These are phyloP conservation scores for Mycena rosella DNA, from an alignment of 768 basidiomycete species.

Conservation along the genomic window DNA sequence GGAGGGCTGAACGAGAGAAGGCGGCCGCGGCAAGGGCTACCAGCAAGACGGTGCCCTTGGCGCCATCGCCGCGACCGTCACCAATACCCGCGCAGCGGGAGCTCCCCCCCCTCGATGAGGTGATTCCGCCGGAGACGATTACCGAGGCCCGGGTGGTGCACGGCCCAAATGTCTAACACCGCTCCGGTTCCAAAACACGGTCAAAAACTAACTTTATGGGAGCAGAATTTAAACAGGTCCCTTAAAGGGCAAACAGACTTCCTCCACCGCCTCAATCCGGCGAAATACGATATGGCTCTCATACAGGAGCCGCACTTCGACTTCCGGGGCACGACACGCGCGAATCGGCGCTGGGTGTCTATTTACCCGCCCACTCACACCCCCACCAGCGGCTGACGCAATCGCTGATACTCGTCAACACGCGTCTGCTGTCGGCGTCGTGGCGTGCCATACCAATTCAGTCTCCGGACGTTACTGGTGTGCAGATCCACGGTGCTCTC, in stretches of 20 bases:
- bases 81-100: too few species aligned
- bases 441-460: constrained; percentile 12
- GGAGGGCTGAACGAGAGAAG: too few species aligned
- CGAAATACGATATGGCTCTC: constrained; percentile 39
- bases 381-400: not conserved
- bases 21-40: too few species aligned
- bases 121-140: too few species aligned
- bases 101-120: too few species aligned
- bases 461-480: constrained; percentile 37
- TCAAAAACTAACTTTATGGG: constrained; percentile 33
- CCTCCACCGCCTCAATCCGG: not conserved
- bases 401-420: constrained; percentile 20
- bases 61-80: too few species aligned
- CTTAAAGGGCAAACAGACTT: constrained; percentile 19
- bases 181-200: not conserved
- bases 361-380: constrained; percentile 44
- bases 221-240: constrained; percentile 47
- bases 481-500: constrained; percentile 33
- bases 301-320: constrained; percentile 33
- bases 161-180: not conserved
- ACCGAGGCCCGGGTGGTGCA: not conserved
- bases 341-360: constrained; percentile 25
- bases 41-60: too few species aligned
- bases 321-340: constrained; percentile 7
- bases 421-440: not conserved